These are phyloP conservation scores for Oryza nivara DNA, from an alignment of 176 grass and related monocot genomes.

Conservation along the genomic window DNA sequence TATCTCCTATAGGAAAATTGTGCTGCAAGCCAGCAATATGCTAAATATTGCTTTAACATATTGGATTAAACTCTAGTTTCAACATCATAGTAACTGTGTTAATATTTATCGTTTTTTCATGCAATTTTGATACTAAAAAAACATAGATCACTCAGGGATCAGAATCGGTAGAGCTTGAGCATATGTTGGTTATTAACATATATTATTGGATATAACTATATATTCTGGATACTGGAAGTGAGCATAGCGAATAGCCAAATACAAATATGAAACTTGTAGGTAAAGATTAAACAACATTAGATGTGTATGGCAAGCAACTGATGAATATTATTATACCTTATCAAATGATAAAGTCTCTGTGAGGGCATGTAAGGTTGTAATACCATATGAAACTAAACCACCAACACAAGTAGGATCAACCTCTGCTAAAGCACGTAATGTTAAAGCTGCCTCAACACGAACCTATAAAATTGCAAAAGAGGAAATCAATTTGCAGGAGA, in stretches of 20 bases:
- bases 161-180: neutral
- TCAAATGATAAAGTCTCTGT: conserved; percentile 86
- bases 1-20: neutral
- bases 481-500: conserved; percentile 37
- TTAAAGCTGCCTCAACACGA: conserved; percentile 92
- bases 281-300: conserved; percentile 20
- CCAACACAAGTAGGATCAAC: conserved; percentile 99
- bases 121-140: neutral
- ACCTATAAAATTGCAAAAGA: conserved; percentile 64
- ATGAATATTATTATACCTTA: conserved; percentile 64
- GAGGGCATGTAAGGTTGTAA: conserved; percentile 87
- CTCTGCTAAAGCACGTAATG: conserved; percentile 91
- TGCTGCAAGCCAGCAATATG: conserved; percentile 1
- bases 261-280: neutral
- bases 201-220: neutral
- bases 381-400: conserved; percentile 95
- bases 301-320: conserved; percentile 19
- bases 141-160: neutral
- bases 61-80: neutral
- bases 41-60: neutral
- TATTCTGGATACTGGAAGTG: neutral
- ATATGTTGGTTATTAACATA: neutral
- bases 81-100: neutral
- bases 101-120: neutral
- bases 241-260: conserved; percentile 5